Evolutionary conservation across 2,329 filamentous ascomycete species (phyloP), one percentile per base, ranked within the genome.

Genomic region (Cordyceps fumosorosea): DNA sequence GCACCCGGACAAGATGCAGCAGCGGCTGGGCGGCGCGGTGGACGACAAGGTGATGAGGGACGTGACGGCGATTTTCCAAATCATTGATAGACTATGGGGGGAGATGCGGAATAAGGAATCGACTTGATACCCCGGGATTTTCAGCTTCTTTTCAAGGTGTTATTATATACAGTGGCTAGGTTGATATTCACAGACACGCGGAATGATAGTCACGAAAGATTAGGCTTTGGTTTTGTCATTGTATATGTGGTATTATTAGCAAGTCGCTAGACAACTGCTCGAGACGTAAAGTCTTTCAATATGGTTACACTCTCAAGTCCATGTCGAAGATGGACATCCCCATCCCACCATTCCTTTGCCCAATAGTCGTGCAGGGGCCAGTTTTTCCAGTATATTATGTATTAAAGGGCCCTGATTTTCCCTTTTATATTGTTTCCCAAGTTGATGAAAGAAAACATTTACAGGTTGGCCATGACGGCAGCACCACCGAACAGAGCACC

Each of bases 1-100:
- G 95, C 95, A 99, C 78, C 95, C 95, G 4, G 95, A 99, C 76
- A 99, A 98, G 80, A 89, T 98, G 62, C 91, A 97, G 78, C 95
- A 97, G 76, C 85, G 87, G 59, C 87, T 96, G 64, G 90, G 91
- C 3, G 85, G 84, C 0, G 78, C 84, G 63, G 85, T 96, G 55
- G 88, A 93, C 54, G 81, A 85, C 26, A 81, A 81, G 3, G 85
- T 90, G 3, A 87, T 96, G 81, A 86, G 85, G 70, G 82, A 86
- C 60, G 90, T 97, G 48, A 99, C 93, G 12, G 89, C 90, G 7
- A 88, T 96, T 11, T 99, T 98, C 70, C 93, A 98, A 76, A 87
- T 92, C 34, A 83, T 98, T 53, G 95, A 99, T 77, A 80, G 79
- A 57, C 75, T 97, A 69, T 96, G 91, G 89, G 83, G 79, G 60